These are phyloP conservation scores for Tricholoma terreum DNA, from an alignment of 768 basidiomycete species.

Conservation along the genomic window DNA sequence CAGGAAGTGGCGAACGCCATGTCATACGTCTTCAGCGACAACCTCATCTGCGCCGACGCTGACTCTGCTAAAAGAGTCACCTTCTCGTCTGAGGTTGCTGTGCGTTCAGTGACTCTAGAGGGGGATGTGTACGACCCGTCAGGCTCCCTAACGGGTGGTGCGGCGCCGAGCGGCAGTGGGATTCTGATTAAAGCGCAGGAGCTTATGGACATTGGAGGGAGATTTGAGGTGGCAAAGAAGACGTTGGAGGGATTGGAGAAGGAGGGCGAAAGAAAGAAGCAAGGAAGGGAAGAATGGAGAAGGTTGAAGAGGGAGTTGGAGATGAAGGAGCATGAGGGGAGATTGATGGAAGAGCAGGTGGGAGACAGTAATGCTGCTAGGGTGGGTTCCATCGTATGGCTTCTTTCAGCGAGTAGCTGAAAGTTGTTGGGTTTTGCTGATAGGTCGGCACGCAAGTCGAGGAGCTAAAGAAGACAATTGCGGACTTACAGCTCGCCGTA, in stretches of 20 bases:
- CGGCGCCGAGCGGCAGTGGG: constrained; percentile 73
- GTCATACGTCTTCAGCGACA: constrained; percentile 90
- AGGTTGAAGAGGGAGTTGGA: constrained; percentile 66
- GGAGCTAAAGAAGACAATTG: constrained; percentile 60
- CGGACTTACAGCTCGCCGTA: constrained; percentile 54
- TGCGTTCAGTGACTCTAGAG: constrained; percentile 87
- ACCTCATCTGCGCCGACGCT: constrained; percentile 87
- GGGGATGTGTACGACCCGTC: constrained; percentile 97
- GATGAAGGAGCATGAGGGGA: constrained; percentile 85
- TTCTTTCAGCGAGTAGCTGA: background rate
- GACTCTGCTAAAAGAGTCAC: constrained; percentile 86
- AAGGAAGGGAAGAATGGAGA: constrained; percentile 61
- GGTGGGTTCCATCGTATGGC: constrained; percentile 45
- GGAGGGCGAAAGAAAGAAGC: constrained; percentile 51
- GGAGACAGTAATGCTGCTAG: constrained; percentile 85
- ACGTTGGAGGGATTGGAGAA: constrained; percentile 50
- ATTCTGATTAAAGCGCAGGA: constrained; percentile 83
- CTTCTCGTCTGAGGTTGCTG: constrained; percentile 63
- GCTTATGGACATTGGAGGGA: constrained; percentile 63
- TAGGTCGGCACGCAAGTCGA: constrained; percentile 84
- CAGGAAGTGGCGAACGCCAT: constrained; percentile 85
- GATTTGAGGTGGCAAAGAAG: constrained; percentile 46
- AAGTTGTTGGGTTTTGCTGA: background rate
- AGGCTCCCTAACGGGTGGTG: constrained; percentile 89
- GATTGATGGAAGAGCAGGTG: constrained; percentile 78